Conservation (phyloP, 768 basidiomycete species). For the Mycena amicta region DNA sequence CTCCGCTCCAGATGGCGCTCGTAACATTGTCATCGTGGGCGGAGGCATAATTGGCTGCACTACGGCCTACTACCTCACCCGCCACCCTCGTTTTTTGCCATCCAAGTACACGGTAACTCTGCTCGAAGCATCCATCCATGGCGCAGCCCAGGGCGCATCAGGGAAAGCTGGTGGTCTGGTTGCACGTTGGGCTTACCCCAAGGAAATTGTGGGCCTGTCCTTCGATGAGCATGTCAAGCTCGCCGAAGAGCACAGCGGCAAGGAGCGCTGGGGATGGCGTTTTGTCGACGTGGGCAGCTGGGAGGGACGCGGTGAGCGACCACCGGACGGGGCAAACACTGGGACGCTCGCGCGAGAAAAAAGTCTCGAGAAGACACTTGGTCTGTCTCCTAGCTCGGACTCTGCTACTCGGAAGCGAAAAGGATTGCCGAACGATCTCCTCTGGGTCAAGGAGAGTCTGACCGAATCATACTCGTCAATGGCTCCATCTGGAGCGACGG, state of each 20-base stretch:
- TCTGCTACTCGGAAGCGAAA: slow-evolving; percentile 28
- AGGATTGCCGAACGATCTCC: slow-evolving; percentile 52
- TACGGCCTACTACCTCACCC: slow-evolving; percentile 78
- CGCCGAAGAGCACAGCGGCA: slow-evolving; percentile 68
- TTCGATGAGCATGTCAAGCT: slow-evolving; percentile 75
- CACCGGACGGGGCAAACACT: slow-evolving; percentile 21
- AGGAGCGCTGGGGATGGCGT: slow-evolving; percentile 82
- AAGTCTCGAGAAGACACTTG: slow-evolving; percentile 59
- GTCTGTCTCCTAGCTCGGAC: slow-evolving; percentile 39
- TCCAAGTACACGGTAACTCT: slow-evolving; percentile 54
- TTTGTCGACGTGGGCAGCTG: slow-evolving; percentile 73
- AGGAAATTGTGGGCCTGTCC: slow-evolving; percentile 68
- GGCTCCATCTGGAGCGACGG: slow-evolving; percentile 59
- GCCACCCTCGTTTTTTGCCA: slow-evolving; percentile 50
- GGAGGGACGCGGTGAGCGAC: slow-evolving; percentile 60
- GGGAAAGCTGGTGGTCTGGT: slow-evolving; percentile 87
- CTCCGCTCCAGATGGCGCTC: neutral
- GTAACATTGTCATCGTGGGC: slow-evolving; percentile 74
- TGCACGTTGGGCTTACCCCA: slow-evolving; percentile 83
- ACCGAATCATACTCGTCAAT: slow-evolving; percentile 65
- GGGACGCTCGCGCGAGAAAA: slow-evolving; percentile 38
- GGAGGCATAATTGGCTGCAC: slow-evolving; percentile 87
- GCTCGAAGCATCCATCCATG: slow-evolving; percentile 68
- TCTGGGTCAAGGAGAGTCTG: slow-evolving; percentile 58
- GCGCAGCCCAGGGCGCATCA: slow-evolving; percentile 77